Conservation (phyloP, 1,139 yeast species). For the Lizanozyma gosingica region DNA sequence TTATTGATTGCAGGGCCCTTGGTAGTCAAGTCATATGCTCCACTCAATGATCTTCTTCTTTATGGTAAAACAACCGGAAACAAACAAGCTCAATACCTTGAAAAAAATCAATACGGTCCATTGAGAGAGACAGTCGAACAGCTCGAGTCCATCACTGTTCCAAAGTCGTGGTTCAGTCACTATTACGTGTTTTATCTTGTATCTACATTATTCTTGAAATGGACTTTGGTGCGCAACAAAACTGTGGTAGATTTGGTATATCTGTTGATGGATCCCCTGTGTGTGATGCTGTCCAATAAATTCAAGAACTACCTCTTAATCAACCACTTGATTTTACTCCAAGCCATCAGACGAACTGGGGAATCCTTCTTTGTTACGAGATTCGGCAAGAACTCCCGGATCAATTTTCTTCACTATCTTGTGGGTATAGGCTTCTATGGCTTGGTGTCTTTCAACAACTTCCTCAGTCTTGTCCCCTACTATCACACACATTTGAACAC, state of each 20-base stretch:
- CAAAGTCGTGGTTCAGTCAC: not conserved
- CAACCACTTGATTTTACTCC: constrained; percentile 31
- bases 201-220: not conserved
- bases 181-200: not conserved
- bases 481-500: constrained; percentile 21
- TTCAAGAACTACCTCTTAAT: not conserved
- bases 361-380: constrained; percentile 52
- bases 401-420: constrained; percentile 69
- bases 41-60: not conserved
- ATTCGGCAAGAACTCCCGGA: constrained; percentile 41
- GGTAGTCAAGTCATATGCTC: not conserved
- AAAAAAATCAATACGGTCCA: not conserved
- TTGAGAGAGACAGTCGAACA: not conserved
- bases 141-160: not conserved
- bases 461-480: constrained; percentile 12
- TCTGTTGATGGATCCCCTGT: not conserved
- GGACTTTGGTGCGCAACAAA: not conserved
- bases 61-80: not conserved
- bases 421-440: constrained; percentile 67
- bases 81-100: no score
- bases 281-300: not conserved
- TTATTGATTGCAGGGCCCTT: not conserved
- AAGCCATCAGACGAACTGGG: constrained; percentile 51
- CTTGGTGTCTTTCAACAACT: constrained; percentile 15
- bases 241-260: not conserved